phyloP scores from a whole-genome alignment of 148 eudicot species.

The Persicaria maculosa region DNA sequence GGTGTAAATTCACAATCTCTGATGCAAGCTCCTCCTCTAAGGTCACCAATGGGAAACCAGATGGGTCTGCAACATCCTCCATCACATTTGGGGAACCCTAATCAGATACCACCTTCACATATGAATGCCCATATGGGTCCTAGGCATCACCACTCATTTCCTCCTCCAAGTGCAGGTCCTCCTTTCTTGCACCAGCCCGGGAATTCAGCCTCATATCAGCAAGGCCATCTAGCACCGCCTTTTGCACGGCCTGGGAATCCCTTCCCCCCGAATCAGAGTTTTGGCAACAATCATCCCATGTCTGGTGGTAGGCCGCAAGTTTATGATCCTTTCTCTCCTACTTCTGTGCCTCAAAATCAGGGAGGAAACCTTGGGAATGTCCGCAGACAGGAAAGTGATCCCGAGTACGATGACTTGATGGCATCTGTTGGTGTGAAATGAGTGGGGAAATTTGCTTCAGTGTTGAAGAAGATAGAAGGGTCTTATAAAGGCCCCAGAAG shows the following conservation, averaged over 20 bases:
- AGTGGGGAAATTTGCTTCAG: not conserved
- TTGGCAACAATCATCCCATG: constrained; percentile 16
- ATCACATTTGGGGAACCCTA: constrained; percentile 11
- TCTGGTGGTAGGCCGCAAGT: constrained; percentile 30
- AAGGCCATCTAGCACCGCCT: constrained; percentile 23
- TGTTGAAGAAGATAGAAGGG: not conserved
- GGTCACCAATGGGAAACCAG: constrained; percentile 43
- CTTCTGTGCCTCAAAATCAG: constrained; percentile 33
- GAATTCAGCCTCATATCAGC: constrained; percentile 37
- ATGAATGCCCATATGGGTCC: constrained; percentile 39
- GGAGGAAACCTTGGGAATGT: constrained; percentile 28
- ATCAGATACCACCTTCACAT: constrained; percentile 29
- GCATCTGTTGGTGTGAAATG: constrained; percentile 88
- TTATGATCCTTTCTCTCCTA: constrained; percentile 87
- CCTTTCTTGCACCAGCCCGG: constrained; percentile 42
- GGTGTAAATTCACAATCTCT: constrained; percentile 25
- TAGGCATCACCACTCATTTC: constrained; percentile 37
- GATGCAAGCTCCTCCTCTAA: constrained; percentile 38
- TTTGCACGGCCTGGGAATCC: constrained; percentile 29
- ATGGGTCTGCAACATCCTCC: constrained; percentile 35
- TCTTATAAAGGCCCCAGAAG: not conserved
- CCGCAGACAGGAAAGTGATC: constrained; percentile 64
- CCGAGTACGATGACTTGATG: constrained; percentile 91
- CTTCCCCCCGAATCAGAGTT: constrained; percentile 32
- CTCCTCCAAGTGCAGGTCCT: constrained; percentile 27